Evolutionary conservation across 257 asterid species (phyloP).

Genomic region (Lycium ferocissimum): DNA sequence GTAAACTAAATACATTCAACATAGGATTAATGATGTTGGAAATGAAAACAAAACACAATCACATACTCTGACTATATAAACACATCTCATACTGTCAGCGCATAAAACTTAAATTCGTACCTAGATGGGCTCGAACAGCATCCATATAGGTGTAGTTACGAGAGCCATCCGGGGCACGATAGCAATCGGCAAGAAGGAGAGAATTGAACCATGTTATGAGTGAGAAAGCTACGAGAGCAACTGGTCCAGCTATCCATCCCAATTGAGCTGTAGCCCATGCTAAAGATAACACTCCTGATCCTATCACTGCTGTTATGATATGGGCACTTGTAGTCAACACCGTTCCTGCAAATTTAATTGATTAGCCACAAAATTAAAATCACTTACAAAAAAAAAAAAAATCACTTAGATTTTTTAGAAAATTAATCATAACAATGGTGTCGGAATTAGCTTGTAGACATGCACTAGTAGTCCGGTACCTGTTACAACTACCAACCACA

Average conservation of each 20-base stretch:
- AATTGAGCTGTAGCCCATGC: slow-evolving; percentile 82
- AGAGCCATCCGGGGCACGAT: slow-evolving; percentile 50
- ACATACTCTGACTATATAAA: not conserved
- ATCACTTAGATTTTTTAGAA: not conserved
- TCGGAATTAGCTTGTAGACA: not conserved
- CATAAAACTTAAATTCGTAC: slow-evolving; percentile 35
- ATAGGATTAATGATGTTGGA: not conserved
- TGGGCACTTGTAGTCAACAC: slow-evolving; percentile 65
- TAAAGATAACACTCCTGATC: slow-evolving; percentile 81
- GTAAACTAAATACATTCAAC: slow-evolving; percentile 1
- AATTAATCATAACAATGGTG: not conserved
- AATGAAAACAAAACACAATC: not conserved
- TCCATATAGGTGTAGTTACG: slow-evolving; percentile 63
- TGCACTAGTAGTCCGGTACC: not conserved
- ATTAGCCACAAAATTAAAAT: not conserved
- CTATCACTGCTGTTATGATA: slow-evolving; percentile 73
- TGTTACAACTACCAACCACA: no score
- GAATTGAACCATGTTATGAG: slow-evolving; percentile 67
- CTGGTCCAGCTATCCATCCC: slow-evolving; percentile 80
- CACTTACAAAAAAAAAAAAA: not conserved
- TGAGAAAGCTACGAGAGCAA: slow-evolving; percentile 55
- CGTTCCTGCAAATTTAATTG: slow-evolving; percentile 44
- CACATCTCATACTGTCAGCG: not conserved
- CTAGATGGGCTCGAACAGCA: slow-evolving; percentile 57
- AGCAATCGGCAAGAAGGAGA: slow-evolving; percentile 61